A percentile compares a stretch with the other conserved stretches of the same genome.
phyloP scores from a whole-genome alignment of 805 yeast species.

The Yarrowia sp. region DNA sequence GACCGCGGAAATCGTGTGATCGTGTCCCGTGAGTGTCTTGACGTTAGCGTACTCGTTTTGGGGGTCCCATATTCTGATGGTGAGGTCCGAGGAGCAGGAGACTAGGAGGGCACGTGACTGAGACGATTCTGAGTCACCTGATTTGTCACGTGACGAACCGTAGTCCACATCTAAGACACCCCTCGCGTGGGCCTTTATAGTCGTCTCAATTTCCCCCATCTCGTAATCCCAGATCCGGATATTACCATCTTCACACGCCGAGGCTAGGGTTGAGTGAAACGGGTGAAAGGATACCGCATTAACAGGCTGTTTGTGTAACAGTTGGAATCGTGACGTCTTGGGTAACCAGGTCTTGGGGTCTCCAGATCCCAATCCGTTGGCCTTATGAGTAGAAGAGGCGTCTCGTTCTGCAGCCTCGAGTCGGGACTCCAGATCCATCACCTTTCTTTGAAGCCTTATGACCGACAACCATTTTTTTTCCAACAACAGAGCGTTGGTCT shows the following conservation, averaged over 20 bases:
- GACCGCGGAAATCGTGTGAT: slow-evolving; percentile 78
- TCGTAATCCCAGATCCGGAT: slow-evolving; percentile 77
- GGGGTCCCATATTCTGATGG: slow-evolving; percentile 76
- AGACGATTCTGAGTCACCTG: slow-evolving; percentile 5
- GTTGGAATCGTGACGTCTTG: slow-evolving; percentile 52
- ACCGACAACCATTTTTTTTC: slow-evolving; percentile 91
- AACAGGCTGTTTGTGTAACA: slow-evolving; percentile 66
- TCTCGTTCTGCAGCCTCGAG: slow-evolving; percentile 54
- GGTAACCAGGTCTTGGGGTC: slow-evolving; percentile 69
- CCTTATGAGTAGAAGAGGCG: slow-evolving; percentile 41
- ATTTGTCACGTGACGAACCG: slow-evolving; percentile 52
- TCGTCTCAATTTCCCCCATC: slow-evolving; percentile 64
- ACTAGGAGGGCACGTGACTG: slow-evolving; percentile 51
- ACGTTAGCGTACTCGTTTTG: slow-evolving; percentile 57
- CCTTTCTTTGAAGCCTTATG: slow-evolving; percentile 74
- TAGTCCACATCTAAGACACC: slow-evolving; percentile 65
- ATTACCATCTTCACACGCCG: slow-evolving; percentile 76
- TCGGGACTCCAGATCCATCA: slow-evolving; percentile 70
- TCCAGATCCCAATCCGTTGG: slow-evolving; percentile 31
- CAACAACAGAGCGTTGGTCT: slow-evolving; percentile 51
- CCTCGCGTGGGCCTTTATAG: slow-evolving; percentile 78
- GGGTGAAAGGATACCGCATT: slow-evolving; percentile 78
- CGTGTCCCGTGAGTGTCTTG: slow-evolving; percentile 81
- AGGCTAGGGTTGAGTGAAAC: slow-evolving; percentile 64
- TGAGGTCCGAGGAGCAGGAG: slow-evolving; percentile 59